Conservation (phyloP, 148 eudicot species). For the Camellia japonica region DNA sequence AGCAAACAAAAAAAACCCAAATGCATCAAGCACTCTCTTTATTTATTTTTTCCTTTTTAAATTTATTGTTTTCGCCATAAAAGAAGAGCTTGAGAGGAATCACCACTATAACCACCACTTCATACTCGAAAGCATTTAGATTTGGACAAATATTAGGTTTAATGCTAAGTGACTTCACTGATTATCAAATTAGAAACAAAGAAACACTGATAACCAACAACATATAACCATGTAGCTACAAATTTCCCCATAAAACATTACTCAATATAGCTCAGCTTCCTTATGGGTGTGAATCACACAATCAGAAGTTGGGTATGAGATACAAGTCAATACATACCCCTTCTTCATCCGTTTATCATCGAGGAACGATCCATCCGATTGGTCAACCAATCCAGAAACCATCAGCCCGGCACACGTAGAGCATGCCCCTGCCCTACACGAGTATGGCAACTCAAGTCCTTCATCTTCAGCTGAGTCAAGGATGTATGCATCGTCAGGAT, state of each 20-base stretch:
- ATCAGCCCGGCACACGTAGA: slow-evolving; percentile 73
- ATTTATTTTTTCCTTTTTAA: too few species aligned
- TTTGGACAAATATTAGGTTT: too few species aligned
- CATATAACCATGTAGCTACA: too few species aligned
- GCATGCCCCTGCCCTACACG: slow-evolving; percentile 82
- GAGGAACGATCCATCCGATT: slow-evolving; percentile 74
- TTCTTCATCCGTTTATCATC: slow-evolving; percentile 48
- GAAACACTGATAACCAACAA: too few species aligned
- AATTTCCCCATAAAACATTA: not conserved
- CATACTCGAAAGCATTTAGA: too few species aligned
- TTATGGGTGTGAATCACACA: slow-evolving; percentile 81
- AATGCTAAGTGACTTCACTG: too few species aligned
- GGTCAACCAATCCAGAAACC: slow-evolving; percentile 50
- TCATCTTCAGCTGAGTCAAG: slow-evolving; percentile 60
- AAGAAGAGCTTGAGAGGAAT: too few species aligned
- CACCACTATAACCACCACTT: too few species aligned
- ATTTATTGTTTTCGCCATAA: too few species aligned
- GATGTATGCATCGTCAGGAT: slow-evolving; percentile 42
- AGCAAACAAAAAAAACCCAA: too few species aligned
- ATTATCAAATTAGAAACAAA: too few species aligned
- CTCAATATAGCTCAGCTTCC: slow-evolving; percentile 61
- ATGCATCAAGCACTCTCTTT: too few species aligned
- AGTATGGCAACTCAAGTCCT: slow-evolving; percentile 69
- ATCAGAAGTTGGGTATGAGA: slow-evolving; percentile 61
- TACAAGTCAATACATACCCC: slow-evolving; percentile 64